Base-by-base conservation (phyloP, 768 basidiomycete genomes). In the Serpula lacrymans region DNA sequence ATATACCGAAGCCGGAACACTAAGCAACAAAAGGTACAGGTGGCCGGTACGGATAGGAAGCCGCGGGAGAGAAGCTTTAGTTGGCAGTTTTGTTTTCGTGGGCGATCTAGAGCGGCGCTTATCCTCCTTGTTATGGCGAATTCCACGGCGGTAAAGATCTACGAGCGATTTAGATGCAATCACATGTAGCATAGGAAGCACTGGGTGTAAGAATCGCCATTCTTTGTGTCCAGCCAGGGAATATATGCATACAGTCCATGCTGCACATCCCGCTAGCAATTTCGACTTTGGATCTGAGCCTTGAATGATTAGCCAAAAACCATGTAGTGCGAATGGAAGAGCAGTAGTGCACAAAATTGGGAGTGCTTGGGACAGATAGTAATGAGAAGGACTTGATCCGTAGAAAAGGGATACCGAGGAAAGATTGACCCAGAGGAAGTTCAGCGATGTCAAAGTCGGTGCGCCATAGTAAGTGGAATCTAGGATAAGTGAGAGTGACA, bases 171-270 rank as follows among this genome's bases (percentile, higher is more conserved):
- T 80, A 0, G 90, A 72, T 9, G 87, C 85, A 45, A 96, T 72
- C 16, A 93, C 49, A 50, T 96, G 84, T 28, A 95, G 64, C 22
- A 91, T 62, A 1, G 96, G 94, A 3, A 98, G 70, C 14, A 97
- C 59, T 0, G 95, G 93, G 49, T 97, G 94, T 6, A 98, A 67
- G 66, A 99, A 98, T 6, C 96, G 75, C 92, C 93, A 97, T 70
- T 99, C 96, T 54, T 98, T 98, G 68, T 99, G 96, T 1, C 86
- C 84, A 2, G 87, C 73, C 3, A 86, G 46, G 6, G 95, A 97
- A 58, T 89, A 92, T 5, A 85, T 57, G 2, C 55, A 52, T 22
- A 83, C 58, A 0, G 84, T 80, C 84, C 87, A 90, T 14, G 65
- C 46, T 2, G 84, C 49, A 37, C 62, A 18, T 71, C 62, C 65